These are phyloP conservation scores for Globisporangium solare DNA, from an alignment of 352 stramenopile species.

Conservation along the genomic window DNA sequence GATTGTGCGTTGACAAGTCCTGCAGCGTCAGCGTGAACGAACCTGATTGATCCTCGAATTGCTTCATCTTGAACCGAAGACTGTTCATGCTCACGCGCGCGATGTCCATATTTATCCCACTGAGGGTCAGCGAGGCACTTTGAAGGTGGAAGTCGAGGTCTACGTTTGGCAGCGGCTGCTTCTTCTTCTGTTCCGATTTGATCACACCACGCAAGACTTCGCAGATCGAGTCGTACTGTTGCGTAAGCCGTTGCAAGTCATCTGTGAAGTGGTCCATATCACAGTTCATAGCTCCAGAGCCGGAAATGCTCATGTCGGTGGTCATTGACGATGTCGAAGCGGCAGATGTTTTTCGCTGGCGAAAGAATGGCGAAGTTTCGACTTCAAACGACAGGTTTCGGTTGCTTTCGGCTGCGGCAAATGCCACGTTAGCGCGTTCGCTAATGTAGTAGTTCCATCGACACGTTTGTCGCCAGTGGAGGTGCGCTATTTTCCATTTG, in stretches of 20 bases:
- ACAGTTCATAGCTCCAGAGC: constrained; percentile 25
- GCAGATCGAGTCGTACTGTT: constrained; percentile 41
- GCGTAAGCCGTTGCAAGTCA: constrained; percentile 39
- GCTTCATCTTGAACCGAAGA: constrained; percentile 57
- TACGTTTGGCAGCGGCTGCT: constrained; percentile 44
- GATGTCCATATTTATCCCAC: constrained; percentile 56
- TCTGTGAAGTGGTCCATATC: constrained; percentile 41
- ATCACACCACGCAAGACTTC: constrained; percentile 36
- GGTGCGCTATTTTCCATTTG: constrained; percentile 57
- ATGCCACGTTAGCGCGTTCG: constrained; percentile 35
- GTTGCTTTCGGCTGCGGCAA: constrained; percentile 33
- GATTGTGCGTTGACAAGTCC: constrained; percentile 56
- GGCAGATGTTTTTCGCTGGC: constrained; percentile 23
- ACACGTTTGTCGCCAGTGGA: constrained; percentile 55
- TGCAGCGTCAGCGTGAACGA: constrained; percentile 54
- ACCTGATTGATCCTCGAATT: constrained; percentile 69
- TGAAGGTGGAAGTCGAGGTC: constrained; percentile 60
- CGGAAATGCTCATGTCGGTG: constrained; percentile 33
- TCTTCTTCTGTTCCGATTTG: constrained; percentile 30
- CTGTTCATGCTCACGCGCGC: constrained; percentile 35
- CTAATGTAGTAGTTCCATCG: constrained; percentile 47
- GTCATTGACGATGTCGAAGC: constrained; percentile 32
- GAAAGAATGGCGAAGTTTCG: constrained; percentile 42
- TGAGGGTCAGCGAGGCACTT: constrained; percentile 56
- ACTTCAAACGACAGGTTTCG: constrained; percentile 33